Percentiles rank a stretch among this genome's conserved stretches.
phyloP scores from a whole-genome alignment of 345 rosid genomes.

The Acer saccharum region DNA sequence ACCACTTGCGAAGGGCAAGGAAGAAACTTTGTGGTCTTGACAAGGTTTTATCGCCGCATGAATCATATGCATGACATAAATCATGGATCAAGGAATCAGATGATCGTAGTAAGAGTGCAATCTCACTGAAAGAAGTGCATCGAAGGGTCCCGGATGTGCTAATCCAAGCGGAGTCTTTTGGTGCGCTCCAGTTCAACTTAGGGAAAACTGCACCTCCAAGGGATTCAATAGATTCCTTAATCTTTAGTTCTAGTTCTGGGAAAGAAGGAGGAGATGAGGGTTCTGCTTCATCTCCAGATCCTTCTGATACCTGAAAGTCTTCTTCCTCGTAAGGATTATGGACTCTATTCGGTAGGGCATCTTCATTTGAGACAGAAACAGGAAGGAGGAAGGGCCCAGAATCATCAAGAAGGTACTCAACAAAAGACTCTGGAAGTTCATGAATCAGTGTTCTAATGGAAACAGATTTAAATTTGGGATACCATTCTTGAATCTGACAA shows the following conservation, averaged over 20 bases:
- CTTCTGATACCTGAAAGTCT: conserved; percentile 62
- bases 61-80: conserved; percentile 75
- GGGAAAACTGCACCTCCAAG: conserved; percentile 76
- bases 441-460: conserved; percentile 72
- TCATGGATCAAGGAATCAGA: conserved; percentile 82
- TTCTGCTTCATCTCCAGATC: conserved; percentile 71
- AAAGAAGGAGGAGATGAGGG: conserved; percentile 52
- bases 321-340: conserved; percentile 65
- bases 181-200: conserved; percentile 92
- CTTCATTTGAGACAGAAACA: conserved; percentile 51
- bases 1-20: conserved; percentile 84
- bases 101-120: conserved; percentile 66
- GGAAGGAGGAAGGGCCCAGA: conserved; percentile 81
- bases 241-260: conserved; percentile 63
- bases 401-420: conserved; percentile 70
- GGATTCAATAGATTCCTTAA: conserved; percentile 62
- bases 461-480: conserved; percentile 67
- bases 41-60: conserved; percentile 50
- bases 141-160: conserved; percentile 66
- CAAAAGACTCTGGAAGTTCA: conserved; percentile 75
- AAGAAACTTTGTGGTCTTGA: conserved; percentile 66
- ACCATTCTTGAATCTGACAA: conserved; percentile 92
- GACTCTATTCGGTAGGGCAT: conserved; percentile 79
- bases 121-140: conserved; percentile 67
- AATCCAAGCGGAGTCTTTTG: conserved; percentile 92